Base-by-base conservation (phyloP, 139 green algal genomes). In the Chlamydomonas eustigma region DNA sequence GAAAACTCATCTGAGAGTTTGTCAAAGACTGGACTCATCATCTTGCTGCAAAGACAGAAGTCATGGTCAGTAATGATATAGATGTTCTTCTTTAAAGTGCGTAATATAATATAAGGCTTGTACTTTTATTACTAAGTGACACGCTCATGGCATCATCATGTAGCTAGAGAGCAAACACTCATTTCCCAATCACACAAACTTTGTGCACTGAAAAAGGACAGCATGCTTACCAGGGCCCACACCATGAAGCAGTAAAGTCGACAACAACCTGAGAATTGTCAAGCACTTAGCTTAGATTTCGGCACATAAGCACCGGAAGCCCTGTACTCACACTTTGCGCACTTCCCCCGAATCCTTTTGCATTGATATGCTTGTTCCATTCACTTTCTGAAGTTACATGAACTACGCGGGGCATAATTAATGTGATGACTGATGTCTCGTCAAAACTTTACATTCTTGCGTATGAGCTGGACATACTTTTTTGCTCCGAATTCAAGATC, bases 21-120 rank as follows among this genome's bases (percentile, higher is more conserved):
- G 18, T 70, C 58, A 35, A 70, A 70, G 58, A 70, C 58, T 6
- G 58, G 58, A 6, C 58, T 35, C 25, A 70, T 70, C 58, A 35
- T 35, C 58, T 70, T 70, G 58, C 58, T 70, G 58, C 58, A 70
- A 28, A 58, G 12, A 18, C 44, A 58, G 44, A 58, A 28, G 44
- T 28, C 18, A 58, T 18, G 44, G 44, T 18, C 44, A 58, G 44
- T 58, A 12, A 12, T 58, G 44, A 28, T 18, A 28, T 18, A 58
- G 12, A 58, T 28, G 44, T 28, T 58, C 44, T 58, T 12, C 44
- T n/a, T n/a, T n/a, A n/a, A n/a, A n/a, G n/a, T n/a, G n/a, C n/a
- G n/a, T n/a, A n/a, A n/a, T n/a, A n/a, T n/a, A n/a, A n/a, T n/a
- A 58, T 58, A 18, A 18, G 12, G 18, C 18, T 58, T 58, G 44